phyloP scores from a whole-genome alignment of 2,329 filamentous ascomycete genomes.

The Cryoendolithus antarcticus region DNA sequence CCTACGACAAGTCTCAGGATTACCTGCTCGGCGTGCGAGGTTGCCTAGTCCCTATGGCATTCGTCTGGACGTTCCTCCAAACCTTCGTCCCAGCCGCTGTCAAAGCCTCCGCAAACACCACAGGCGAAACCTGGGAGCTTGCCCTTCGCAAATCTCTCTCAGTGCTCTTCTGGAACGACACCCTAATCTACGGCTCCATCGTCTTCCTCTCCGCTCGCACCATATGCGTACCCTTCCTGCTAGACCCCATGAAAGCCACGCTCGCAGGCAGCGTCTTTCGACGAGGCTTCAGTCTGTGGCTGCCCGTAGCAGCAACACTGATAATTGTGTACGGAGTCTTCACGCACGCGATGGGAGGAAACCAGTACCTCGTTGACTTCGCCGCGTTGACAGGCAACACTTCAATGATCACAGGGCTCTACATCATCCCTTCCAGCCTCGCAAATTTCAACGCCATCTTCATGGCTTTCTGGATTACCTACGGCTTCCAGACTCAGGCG shows the following conservation, averaged over 20 bases:
- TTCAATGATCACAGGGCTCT: conserved; percentile 18
- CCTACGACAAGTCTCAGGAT: conserved; percentile 7
- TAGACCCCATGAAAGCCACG: conserved; percentile 19
- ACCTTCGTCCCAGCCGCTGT: conserved; percentile 31
- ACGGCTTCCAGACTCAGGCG: conserved; percentile 25
- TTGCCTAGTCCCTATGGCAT: conserved; percentile 28
- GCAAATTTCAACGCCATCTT: conserved; percentile 37
- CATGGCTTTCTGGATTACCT: conserved; percentile 33
- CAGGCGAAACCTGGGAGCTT: conserved; percentile 25
- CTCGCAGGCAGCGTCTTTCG: conserved; percentile 29
- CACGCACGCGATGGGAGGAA: conserved; percentile 13
- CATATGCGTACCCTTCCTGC: conserved; percentile 25
- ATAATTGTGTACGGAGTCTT: conserved; percentile 26
- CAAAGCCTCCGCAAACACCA: conserved; percentile 22
- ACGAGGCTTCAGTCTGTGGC: conserved; percentile 30
- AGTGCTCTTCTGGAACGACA: conserved; percentile 34
- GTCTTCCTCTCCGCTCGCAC: conserved; percentile 34
- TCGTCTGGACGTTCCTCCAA: conserved; percentile 33
- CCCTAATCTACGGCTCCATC: conserved; percentile 32
- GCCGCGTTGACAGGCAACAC: conserved; percentile 22
- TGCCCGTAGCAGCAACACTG: conserved; percentile 28
- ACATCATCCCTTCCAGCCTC: conserved; percentile 26
- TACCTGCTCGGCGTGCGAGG: conserved; percentile 32
- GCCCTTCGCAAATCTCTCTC: conserved; percentile 32
- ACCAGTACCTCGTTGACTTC: conserved; percentile 25